Evolutionary conservation across 2,329 filamentous ascomycete species (phyloP).

Genomic region (Xylaria sp.): DNA sequence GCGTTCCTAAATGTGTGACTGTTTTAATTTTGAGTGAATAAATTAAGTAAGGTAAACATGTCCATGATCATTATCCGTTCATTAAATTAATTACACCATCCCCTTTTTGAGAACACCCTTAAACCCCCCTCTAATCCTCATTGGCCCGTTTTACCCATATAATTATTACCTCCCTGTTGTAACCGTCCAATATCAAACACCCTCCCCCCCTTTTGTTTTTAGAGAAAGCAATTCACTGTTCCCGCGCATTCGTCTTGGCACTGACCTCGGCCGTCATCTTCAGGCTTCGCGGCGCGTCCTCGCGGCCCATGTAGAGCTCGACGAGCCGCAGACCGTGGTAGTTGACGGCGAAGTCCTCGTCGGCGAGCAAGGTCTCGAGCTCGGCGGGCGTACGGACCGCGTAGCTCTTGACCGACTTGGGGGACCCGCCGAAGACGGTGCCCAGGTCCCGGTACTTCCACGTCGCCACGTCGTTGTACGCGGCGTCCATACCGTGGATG

Average conservation of each 20-base stretch:
- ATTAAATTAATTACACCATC: not conserved
- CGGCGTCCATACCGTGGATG: conserved; percentile 83
- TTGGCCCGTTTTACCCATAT: not conserved
- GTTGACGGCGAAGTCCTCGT: conserved; percentile 69
- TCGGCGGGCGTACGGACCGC: conserved; percentile 75
- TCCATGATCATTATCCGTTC: conserved; percentile 8
- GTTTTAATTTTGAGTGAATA: not conserved
- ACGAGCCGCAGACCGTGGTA: conserved; percentile 73
- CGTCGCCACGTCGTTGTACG: conserved; percentile 81
- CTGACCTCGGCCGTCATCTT: conserved; percentile 76
- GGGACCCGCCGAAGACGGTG: conserved; percentile 70
- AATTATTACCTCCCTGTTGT: not conserved
- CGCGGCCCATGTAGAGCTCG: conserved; percentile 81
- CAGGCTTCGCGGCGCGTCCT: conserved; percentile 78
- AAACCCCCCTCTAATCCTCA: not conserved
- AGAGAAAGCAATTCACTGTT: not conserved
- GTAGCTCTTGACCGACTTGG: conserved; percentile 65
- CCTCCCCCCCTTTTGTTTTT: not conserved
- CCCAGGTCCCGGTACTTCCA: conserved; percentile 80
- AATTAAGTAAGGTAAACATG: not conserved
- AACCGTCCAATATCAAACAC: not conserved
- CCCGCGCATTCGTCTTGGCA: conserved; percentile 70
- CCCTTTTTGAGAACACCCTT: not conserved
- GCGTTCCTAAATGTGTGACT: not conserved
- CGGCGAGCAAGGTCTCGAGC: conserved; percentile 70